Evolutionary conservation across 495 filamentous ascomycete genomes (phyloP), one percentile per base, ranked within the genome.

Genomic region (Cercophora newfieldiana): DNA sequence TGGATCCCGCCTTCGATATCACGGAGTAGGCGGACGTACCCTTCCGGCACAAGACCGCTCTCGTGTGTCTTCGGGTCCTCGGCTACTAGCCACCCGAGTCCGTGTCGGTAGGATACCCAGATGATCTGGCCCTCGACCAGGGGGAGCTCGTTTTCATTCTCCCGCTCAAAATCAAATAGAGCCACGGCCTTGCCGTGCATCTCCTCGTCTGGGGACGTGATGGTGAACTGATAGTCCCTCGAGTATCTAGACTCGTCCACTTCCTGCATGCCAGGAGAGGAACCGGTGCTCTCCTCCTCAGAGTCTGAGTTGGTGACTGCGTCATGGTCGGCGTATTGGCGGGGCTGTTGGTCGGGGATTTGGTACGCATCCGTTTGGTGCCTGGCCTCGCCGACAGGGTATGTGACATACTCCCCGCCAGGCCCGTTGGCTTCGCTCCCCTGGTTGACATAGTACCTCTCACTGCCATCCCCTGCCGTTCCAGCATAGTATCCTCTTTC

Each of bases 151-250:
- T 97, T 99, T 72, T 97, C 93, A 72, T 98, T 97, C 75, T 98
- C 95, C 26, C 93, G 87, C 59, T 88, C 87, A 75, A 99, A 99
- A 75, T 97, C 92, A 72, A 96, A 99, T 14, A 99, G 83, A 5
- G 95, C 96, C 24, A 99, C 92, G 37, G 94, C 94, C 72, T 96
- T 96, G 49, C 94, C 94, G 73, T 97, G 92, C 91, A 97, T 96
- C 74, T 97, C 94, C 77, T 98, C 94, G 71, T 97, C 94, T 7
- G 94, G 93, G 25, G 91, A 96, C 22, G 92, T 93, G 66, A 98
- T 96, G 5, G 92, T 94, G 71, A 98, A 97, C 69, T 95, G 91
- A 76, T 97, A 97, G 71, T 96, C 91, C 59, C 89, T 87, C 28
- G 91, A 93, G 71, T 91, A 96, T 67, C 92, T 83, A 33, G 90